Conservation (phyloP, 345 rosid species). For the Citrus reticulata region DNA sequence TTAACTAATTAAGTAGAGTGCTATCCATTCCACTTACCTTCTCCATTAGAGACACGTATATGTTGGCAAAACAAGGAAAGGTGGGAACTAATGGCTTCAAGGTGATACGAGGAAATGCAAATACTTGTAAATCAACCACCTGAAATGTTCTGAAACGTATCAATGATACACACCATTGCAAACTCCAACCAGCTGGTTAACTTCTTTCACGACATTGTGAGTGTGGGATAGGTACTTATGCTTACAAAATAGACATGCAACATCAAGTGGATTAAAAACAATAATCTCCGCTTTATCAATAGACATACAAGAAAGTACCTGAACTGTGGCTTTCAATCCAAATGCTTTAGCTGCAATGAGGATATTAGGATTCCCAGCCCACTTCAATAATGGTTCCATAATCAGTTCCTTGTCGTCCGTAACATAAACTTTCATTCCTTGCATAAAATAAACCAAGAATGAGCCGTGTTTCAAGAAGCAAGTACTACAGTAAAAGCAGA, state of each 20-base stretch:
- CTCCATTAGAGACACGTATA: slow-evolving; percentile 85
- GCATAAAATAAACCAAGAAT: slow-evolving; percentile 1
- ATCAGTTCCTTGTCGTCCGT: slow-evolving; percentile 95
- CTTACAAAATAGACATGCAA: too few species aligned
- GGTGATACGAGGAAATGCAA: slow-evolving; percentile 87
- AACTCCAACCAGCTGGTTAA: background rate
- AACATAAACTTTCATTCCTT: slow-evolving; percentile 89
- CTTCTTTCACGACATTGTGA: background rate
- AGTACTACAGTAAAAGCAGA: background rate
- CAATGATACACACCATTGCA: background rate
- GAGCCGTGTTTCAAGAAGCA: background rate
- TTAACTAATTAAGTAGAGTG: background rate
- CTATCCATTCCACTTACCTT: slow-evolving; percentile 47
- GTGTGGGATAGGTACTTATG: background rate
- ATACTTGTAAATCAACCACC: slow-evolving; percentile 94
- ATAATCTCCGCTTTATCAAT: background rate
- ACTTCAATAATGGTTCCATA: slow-evolving; percentile 80
- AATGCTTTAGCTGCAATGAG: slow-evolving; percentile 73
- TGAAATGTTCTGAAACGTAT: slow-evolving; percentile 27
- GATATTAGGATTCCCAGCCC: slow-evolving; percentile 95
- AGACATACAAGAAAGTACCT: slow-evolving; percentile 37
- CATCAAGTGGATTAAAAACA: too few species aligned
- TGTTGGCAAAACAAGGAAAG: slow-evolving; percentile 95
- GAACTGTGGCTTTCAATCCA: slow-evolving; percentile 83
- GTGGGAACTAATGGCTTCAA: slow-evolving; percentile 84